Base-by-base conservation (phyloP, 2,329 filamentous ascomycete species). In the Aureobasidium lini region DNA sequence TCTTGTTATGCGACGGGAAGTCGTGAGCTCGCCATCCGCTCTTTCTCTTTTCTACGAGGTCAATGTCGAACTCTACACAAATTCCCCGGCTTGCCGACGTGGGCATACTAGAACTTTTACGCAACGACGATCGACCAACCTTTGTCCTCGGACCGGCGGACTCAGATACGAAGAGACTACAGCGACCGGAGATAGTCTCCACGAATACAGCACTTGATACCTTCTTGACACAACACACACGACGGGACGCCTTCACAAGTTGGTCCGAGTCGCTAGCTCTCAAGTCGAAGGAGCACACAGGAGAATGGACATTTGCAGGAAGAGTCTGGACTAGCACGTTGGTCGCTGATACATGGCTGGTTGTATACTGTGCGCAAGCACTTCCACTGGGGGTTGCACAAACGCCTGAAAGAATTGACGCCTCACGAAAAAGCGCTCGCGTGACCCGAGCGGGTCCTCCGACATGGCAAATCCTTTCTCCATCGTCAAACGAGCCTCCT, bases 281-380 rank as follows among this genome's bases (percentile, higher is more conserved):
- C 6, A 18, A 23, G 4, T 7, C n/a, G 1, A 37, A 46, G 44
- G 29, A 53, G 18, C 13, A 28, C 29, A 32, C 11, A 16, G 46
- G 7, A 10, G 37, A 8, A 36, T 53, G 39, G 47, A 46, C 10
- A 29, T 59, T 53, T 49, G 32, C 34, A 4, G 59, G 59, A 46
- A 57, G 52, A 57, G 31, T 37, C 8, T 61, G 59, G 59, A 57
- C n/a, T 29, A 16, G 23, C 23, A 52, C 59, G 23, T 5, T 31
- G 16, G 28, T 61, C 44, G n/a, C 37, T 4, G 43, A 23, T 7
- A 40, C 6, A 32, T 61, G 59, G 59, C 16, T 44, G 13, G 18
- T 61, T 6, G 46, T 61, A n/a, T 61, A 61, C 40, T 61, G 59
- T 28, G 46, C 42, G 16, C 53, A 61, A 29, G 15, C 16, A n/a